Conservation (phyloP, 257 asterid species). For the Przewalskia tangutica region DNA sequence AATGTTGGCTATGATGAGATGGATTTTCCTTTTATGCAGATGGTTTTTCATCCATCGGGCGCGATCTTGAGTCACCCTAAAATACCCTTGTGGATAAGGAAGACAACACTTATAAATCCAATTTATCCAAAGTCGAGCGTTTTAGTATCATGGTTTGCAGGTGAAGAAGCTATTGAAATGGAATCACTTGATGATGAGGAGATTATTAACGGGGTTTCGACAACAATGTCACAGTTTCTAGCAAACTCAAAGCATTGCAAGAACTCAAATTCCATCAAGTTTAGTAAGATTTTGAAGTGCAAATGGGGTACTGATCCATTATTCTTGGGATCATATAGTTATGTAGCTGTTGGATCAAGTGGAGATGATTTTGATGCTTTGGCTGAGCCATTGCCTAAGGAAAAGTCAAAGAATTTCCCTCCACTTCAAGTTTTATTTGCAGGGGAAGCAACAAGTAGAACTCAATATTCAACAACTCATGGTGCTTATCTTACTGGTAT, state of each 20-base stretch:
- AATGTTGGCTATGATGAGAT: neutral
- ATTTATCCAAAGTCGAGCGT: constrained; percentile 44
- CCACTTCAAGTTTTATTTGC: constrained; percentile 70
- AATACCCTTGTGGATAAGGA: constrained; percentile 72
- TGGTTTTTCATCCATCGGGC: constrained; percentile 50
- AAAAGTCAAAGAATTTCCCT: constrained; percentile 7
- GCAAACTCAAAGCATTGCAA: constrained; percentile 10
- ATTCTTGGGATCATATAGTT: constrained; percentile 75
- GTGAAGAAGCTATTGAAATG: constrained; percentile 63
- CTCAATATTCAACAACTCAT: constrained; percentile 87
- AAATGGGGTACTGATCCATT: constrained; percentile 88
- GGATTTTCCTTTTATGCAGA: constrained; percentile 48
- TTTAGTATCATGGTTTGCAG: constrained; percentile 69
- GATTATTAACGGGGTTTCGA: constrained; percentile 45
- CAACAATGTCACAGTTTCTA: constrained; percentile 43
- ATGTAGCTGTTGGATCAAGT: constrained; percentile 78
- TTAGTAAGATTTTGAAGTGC: constrained; percentile 48
- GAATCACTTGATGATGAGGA: constrained; percentile 54
- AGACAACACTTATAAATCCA: constrained; percentile 46
- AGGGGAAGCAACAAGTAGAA: constrained; percentile 83
- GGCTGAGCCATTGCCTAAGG: constrained; percentile 70
- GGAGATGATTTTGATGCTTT: constrained; percentile 59
- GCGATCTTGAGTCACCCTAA: constrained; percentile 21
- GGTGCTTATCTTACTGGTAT: constrained; percentile 88
- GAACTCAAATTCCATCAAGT: constrained; percentile 7